Evolutionary conservation across 2,329 filamentous ascomycete genomes (phyloP), one percentile per base, ranked within the genome.

Genomic region (Beauveria brongniartii): DNA sequence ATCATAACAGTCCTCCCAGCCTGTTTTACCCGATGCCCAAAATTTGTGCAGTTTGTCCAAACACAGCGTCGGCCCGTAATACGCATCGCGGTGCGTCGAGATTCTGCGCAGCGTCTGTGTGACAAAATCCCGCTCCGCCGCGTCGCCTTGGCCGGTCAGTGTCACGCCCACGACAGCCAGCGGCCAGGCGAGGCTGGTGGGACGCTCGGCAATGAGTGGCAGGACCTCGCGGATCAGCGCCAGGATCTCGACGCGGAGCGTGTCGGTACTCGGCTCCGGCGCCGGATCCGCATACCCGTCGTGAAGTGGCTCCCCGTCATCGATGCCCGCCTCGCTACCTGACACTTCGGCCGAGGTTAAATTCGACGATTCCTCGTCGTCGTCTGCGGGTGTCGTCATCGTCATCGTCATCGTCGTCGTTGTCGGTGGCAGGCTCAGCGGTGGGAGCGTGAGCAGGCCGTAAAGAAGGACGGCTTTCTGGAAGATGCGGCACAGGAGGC

Each of bases 1-100:
- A 24, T 59, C 56, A 18, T 41, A 59, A 18, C 56, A 59, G 18
- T 59, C 56, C 20, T 59, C 56, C 56, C 56, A 59, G 56, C 18
- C 47, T 8, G 56, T 59, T 26, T 52, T 52, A 1, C 47, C 47
- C 20, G 47, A 59, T 10, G 56, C 56, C 56, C 56, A 59, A 40
- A 51, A 59, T 12, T 12, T 48, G 6, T 26, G 56, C 24, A 59
- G 56, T 30, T 59, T 52, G 20, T 8, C 14, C 14, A 51, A 26
- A 12, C 34, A 40, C 56, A 59, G 56, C 24, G 47, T 52, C 10
- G 56, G 47, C 1, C 56, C 46, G 14, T 59, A 58, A 22, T 58
- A 58, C 30, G 55, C 55, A 26, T 58, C 55, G 14, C 55, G 55
- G 14, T 58, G 55, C 30, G 46, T 48, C 26, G 55, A 50, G 16